Evolutionary conservation across 495 filamentous ascomycete genomes (phyloP).

Genomic region (Lichina pygmaea): DNA sequence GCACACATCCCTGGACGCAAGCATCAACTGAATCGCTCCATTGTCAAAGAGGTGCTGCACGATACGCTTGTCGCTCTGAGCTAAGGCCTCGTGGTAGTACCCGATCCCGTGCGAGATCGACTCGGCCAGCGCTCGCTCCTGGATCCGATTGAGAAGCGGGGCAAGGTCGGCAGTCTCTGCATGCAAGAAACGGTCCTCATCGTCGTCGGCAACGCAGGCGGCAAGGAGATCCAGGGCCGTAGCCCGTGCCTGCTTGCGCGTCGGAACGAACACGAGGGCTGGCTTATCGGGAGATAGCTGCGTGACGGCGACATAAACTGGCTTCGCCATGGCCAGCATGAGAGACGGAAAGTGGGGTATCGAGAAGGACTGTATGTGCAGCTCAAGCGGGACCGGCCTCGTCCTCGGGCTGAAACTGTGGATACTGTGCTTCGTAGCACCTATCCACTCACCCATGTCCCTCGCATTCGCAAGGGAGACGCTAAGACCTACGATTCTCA

Average conservation of each 20-base stretch:
- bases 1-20: constrained; percentile 84
- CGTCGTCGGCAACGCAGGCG: constrained; percentile 62
- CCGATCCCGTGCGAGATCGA: constrained; percentile 89
- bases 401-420: constrained; percentile 94
- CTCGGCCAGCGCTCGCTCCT: constrained; percentile 68
- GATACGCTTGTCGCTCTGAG: constrained; percentile 68
- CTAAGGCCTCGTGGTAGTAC: constrained; percentile 89
- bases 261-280: constrained; percentile 74
- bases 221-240: constrained; percentile 75
- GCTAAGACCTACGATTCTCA: constrained; percentile 77
- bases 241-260: constrained; percentile 66
- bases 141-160: constrained; percentile 54
- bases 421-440: constrained; percentile 92
- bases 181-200: constrained; percentile 84
- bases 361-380: constrained; percentile 85
- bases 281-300: constrained; percentile 73
- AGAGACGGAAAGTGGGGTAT: constrained; percentile 93
- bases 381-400: constrained; percentile 64
- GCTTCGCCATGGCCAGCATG: constrained; percentile 96
- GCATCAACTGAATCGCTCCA: constrained; percentile 76
- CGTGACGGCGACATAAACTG: constrained; percentile 61
- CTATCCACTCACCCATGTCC: constrained; percentile 95
- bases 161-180: constrained; percentile 51
- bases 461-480: constrained; percentile 81
- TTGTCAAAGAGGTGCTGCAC: constrained; percentile 74